Evolutionary conservation across 164 flowering plant species (phyloP).

Genomic region (Hamamelis virginiana): DNA sequence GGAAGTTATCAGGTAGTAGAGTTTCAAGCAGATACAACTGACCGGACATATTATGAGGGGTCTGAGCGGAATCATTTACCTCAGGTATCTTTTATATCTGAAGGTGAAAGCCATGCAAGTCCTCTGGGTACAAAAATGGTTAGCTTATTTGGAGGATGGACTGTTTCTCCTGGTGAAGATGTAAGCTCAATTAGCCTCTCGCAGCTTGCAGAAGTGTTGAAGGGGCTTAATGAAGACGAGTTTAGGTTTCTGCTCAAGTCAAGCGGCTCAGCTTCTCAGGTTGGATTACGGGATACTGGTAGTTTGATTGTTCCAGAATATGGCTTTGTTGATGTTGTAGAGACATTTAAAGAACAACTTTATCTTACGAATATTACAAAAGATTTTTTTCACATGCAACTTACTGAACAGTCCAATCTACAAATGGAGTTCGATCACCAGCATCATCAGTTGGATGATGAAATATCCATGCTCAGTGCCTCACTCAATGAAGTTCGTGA

Average conservation of each 20-base stretch:
- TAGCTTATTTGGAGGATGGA: conserved; percentile 13
- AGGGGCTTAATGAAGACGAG: conserved; percentile 53
- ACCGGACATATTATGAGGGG: conserved; percentile 17
- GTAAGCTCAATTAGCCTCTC: conserved; percentile 33
- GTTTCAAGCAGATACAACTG: conserved; percentile 8
- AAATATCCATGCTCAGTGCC: conserved; percentile 41
- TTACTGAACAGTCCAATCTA: conserved; percentile 45
- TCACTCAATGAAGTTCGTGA: conserved; percentile 44
- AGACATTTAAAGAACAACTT: conserved; percentile 56
- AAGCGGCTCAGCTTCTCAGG: conserved; percentile 26
- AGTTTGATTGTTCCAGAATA: conserved; percentile 6
- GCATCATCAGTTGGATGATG: conserved; percentile 35
- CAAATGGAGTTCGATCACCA: conserved; percentile 39
- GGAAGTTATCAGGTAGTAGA: conserved; percentile 3
- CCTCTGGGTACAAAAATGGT: conserved; percentile 16
- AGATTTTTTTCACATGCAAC: conserved; percentile 56
- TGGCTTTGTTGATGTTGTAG: conserved; percentile 32
- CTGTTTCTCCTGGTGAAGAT: conserved; percentile 19
- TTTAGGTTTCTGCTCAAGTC: conserved; percentile 33
- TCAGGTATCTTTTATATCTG: background rate
- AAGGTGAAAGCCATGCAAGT: conserved; percentile 12
- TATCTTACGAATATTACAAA: conserved; percentile 48
- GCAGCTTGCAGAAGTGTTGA: conserved; percentile 44
- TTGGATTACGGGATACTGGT: conserved; percentile 14
- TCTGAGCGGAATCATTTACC: conserved; percentile 11